Evolutionary conservation across 106 monocot genomes (phyloP), one percentile per base, ranked within the genome.

Genomic region (Acorus gramineus): DNA sequence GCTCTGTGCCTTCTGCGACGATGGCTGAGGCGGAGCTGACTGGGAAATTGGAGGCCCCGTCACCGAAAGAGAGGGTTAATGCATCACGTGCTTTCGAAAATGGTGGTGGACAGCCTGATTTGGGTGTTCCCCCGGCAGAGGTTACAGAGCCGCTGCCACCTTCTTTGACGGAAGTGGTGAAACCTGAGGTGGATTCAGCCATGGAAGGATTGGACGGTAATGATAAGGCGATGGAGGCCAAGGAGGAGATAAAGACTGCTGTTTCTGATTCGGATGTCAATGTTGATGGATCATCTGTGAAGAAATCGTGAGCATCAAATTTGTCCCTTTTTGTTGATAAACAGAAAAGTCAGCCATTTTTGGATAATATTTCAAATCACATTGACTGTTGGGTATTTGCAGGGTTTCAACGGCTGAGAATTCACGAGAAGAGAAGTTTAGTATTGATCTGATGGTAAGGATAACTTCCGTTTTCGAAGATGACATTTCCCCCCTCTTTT

Each of bases 391-490:
- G 13, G 45, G 11, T 13, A 44, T 7, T 69, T 73, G 11, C 80
- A 93, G 89, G 53, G 43, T 52, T 58, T 6, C 59, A 44, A 64
- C 62, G 8, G 68, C 67, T 64, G 87, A 85, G 45, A 75, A 14
- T 50, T 71, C 65, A 6, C 62, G 68, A 51, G 69, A 78, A 42
- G 82, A 80, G 66, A 92, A 85, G 57, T 88, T 98, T 59, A 79
- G 74, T 55, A 78, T 98, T 62, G 96, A 98, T 85, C 78, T 88
- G 43, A 91, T 98, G 96, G 96, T 98, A 70, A 11, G 82, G 63
- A 62, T 65, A 14, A 49, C 42, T 68, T 55, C 14, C 43, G 53
- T 13, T 58, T 65, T 69, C n/a, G 13, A 61, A 64, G 42, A 59
- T 53, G 43, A 46, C 12, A 50, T 66, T 75, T 50, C 8, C 13